Evolutionary conservation across 768 basidiomycete genomes (phyloP), one percentile per base, ranked within the genome.

Genomic region (Pluteus cervinus): DNA sequence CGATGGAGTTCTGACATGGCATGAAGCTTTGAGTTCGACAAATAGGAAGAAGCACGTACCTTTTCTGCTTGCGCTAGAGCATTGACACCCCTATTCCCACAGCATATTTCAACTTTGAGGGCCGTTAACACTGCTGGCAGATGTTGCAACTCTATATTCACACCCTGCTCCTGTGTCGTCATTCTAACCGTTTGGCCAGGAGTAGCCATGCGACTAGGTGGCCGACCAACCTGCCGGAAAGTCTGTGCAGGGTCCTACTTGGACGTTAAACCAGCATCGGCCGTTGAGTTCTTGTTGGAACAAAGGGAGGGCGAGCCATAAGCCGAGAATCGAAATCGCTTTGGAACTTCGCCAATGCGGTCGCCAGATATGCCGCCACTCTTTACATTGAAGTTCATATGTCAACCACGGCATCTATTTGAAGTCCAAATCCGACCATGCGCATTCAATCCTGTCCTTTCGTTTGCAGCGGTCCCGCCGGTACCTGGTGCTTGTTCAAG

Each of bases 101-200:
- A 5, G 12, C 28, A 22, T 12, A 41, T 15, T 11, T 41, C 40
- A 21, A 29, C 26, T 11, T n/a, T 36, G 22, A 41, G 18, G 21
- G 20, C 5, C 12, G 17, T 6, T 18, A 41, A 21, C n/a, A 31
- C 17, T 14, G 4, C 15, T 7, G 33, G 40, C 15, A 41, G 29
- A 26, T 22, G 26, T 16, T 23, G 33, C n/a, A 41, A 24, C 14
- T 41, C 40, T n/a, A n/a, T n/a, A n/a, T n/a, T n/a, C n/a, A n/a
- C n/a, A n/a, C 17, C 14, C 10, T 35, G 8, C 5, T 41, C 40
- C 21, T 29, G 24, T 16, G 25, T 33, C 20, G 36, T 14, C 40
- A 41, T 41, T 9, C 26, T 29, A n/a, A n/a, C n/a, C 22, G 32
- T 9, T 36, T 41, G 40, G 15, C 40, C 28, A 8, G 40, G 40